Conservation (phyloP, 73 alveolate genomes). For the Paramecium bursaria region DNA sequence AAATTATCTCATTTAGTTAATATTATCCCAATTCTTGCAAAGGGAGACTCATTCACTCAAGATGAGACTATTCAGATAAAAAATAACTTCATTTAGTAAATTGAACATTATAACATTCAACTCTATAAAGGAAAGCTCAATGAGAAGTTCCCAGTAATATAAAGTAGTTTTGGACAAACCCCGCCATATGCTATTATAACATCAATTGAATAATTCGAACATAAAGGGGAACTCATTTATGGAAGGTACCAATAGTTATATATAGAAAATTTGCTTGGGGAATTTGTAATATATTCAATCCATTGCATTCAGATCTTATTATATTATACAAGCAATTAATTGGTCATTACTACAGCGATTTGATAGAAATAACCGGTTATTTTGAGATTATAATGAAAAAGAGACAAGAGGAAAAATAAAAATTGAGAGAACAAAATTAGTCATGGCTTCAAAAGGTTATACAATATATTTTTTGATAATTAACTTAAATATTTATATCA, state of each 20-base stretch:
- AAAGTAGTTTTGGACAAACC: conserved; percentile 55
- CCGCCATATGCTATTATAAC: conserved; percentile 65
- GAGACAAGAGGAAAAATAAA: too few relatives aligned
- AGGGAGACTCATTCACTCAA: conserved; percentile 62
- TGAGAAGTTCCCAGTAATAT: background rate
- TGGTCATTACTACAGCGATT: conserved; percentile 55
- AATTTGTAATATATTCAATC: conserved; percentile 64
- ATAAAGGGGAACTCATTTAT: conserved; percentile 35
- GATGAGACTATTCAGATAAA: conserved; percentile 43
- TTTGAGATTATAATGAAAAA: too few relatives aligned
- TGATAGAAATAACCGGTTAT: conserved; percentile 27
- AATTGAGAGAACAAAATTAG: too few relatives aligned
- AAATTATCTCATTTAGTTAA: conserved; percentile 35
- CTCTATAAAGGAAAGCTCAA: conserved; percentile 45
- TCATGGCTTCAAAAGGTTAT: too few relatives aligned
- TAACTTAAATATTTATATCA: too few relatives aligned
- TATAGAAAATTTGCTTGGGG: conserved; percentile 70
- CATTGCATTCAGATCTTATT: conserved; percentile 62
- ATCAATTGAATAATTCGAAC: conserved; percentile 62
- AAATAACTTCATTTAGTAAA: conserved; percentile 23
- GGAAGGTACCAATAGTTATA: conserved; percentile 43
- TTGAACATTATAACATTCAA: conserved; percentile 12
- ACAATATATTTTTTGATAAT: too few relatives aligned
- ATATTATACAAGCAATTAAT: conserved; percentile 54
- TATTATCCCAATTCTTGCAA: conserved; percentile 66